A percentile compares a stretch with the other conserved stretches of the same genome.
phyloP scores from a whole-genome alignment of 176 grass and related monocot species.

The Avena sativa region DNA sequence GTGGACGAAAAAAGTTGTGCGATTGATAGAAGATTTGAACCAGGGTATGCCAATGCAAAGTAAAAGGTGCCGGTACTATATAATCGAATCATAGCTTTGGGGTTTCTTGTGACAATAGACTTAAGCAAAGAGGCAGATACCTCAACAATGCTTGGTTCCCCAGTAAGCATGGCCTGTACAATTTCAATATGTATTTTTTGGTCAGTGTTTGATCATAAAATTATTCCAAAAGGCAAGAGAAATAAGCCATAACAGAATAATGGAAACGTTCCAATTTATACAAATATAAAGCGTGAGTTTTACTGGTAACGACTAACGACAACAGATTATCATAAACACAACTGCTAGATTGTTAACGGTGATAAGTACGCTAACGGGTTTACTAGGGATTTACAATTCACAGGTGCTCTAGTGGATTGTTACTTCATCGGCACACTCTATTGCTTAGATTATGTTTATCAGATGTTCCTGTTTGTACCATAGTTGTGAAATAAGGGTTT shows the following conservation, averaged over 20 bases:
- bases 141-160: conserved; percentile 97
- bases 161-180: conserved; percentile 86
- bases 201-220: conserved; percentile 17
- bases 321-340: conserved; percentile 41
- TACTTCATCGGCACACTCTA: conserved; percentile 21
- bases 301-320: neutral
- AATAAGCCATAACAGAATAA: conserved; percentile 12
- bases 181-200: conserved; percentile 29
- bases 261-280: neutral
- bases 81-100: conserved; percentile 95
- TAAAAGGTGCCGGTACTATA: conserved; percentile 97
- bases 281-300: conserved; percentile 28
- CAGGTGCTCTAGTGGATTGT: neutral
- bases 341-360: conserved; percentile 17
- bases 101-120: conserved; percentile 96
- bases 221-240: conserved; percentile 30
- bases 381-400: conserved; percentile 19
- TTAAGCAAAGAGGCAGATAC: conserved; percentile 85
- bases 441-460: conserved; percentile 10
- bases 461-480: neutral
- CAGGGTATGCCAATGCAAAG: conserved; percentile 88
- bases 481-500: conserved; percentile 25
- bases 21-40: conserved; percentile 96
- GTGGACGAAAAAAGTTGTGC: conserved; percentile 86
- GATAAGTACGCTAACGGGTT: conserved; percentile 14